Evolutionary conservation across 352 stramenopile species (phyloP).

Genomic region (Poterioochromonas sp.): DNA sequence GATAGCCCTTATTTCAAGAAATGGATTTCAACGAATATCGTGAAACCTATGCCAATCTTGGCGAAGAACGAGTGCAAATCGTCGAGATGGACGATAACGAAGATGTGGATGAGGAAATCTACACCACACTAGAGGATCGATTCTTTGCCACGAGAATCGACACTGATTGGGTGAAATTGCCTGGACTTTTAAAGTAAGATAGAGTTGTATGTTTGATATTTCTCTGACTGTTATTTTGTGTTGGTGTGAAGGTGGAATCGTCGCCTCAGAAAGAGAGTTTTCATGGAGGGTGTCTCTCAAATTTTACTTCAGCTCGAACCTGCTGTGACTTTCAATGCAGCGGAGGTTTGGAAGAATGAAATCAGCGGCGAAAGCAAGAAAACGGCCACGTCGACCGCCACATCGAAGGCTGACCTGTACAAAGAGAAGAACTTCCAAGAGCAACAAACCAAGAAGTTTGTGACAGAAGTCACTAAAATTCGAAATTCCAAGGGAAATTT

Average conservation of each 20-base stretch:
- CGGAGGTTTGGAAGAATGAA: not conserved
- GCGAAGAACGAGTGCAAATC: not conserved
- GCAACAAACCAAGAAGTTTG: not conserved
- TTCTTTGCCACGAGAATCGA: too few relatives aligned
- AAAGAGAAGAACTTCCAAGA: not conserved
- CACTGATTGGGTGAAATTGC: too few relatives aligned
- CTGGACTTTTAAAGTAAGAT: too few relatives aligned
- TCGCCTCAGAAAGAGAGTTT: not conserved
- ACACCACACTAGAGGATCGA: too few relatives aligned
- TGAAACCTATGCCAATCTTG: not conserved
- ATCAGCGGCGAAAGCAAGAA: too few relatives aligned
- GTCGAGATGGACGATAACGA: too few relatives aligned
- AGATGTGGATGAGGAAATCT: too few relatives aligned
- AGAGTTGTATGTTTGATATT: too few relatives aligned
- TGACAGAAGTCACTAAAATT: conserved; percentile 17
- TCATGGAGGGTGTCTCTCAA: not conserved
- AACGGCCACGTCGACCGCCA: not conserved
- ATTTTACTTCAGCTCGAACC: not conserved
- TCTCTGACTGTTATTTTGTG: too few relatives aligned
- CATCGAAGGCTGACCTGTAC: not conserved
- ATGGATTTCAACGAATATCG: not conserved
- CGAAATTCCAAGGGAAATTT: not conserved
- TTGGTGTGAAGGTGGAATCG: not conserved
- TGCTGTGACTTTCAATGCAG: not conserved
- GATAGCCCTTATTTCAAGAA: too few relatives aligned